Evolutionary conservation across 768 basidiomycete genomes (phyloP), one percentile per base, ranked within the genome.

Genomic region (Lanmaoa rubissima): DNA sequence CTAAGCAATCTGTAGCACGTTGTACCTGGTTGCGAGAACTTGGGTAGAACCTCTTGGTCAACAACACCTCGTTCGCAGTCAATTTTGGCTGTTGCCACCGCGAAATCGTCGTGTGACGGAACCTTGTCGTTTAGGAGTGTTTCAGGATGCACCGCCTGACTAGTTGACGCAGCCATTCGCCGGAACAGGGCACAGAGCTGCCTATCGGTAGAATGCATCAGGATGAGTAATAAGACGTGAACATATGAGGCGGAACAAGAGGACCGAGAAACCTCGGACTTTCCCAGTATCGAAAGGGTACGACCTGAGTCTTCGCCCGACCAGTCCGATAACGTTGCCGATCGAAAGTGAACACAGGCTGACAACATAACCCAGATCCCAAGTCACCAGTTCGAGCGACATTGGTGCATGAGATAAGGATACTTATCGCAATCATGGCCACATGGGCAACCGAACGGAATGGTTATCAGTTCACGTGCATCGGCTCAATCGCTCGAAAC

Each of bases 51-150:
- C 10, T 47, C 24, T 28, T 47, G 14, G 9, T 32, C 21, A 11
- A 45, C 12, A 4, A 31, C 42, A 19, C 51, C 58, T 45, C 24
- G 53, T 53, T 66, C 59, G 36, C 55, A 51, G 11, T 71, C 68
- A 3, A 38, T 45, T 34, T 59, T 58, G 31, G 42, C 34, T 19
- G 5, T 34, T 39, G 39, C 43, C 14, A 26, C 21, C n/a, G 19
- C n/a, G 14, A 44, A 31, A 40, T 44, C 46, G 9, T 58, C 43
- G 12, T 3, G 38, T 7, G 41, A 10, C 16, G 5, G 28, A 19
- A 6, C 19, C 47, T 53, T 57, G 31, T 67, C 49, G 11, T 39
- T 32, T 17, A 21, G 32, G 26, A 54, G 26, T 12, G 41, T n/a
- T 19, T 43, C 28, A 31, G 7, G 48, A 42, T 39, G 45, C 3